Percentiles rank a stretch among this genome's conserved stretches.
Evolutionary conservation across 2,329 filamentous ascomycete species (phyloP).

Genomic region (Colletotrichum orchidophilum): DNA sequence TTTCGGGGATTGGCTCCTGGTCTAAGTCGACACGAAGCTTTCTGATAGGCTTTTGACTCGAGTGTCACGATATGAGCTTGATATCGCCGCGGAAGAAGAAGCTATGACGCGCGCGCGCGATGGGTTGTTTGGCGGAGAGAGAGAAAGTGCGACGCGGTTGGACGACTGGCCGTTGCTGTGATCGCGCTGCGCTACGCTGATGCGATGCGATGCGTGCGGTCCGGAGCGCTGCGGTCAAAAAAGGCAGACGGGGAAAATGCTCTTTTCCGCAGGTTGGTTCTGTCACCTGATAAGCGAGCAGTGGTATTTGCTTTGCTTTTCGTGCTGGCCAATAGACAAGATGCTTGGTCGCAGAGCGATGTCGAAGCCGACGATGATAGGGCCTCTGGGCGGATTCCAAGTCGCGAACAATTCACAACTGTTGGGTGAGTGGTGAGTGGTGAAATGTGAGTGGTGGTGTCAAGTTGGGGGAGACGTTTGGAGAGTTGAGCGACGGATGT

Average conservation of each 20-base stretch:
- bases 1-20: conserved; percentile 15
- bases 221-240: conserved; percentile 9
- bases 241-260: conserved; percentile 28
- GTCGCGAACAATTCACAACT: conserved; percentile 43
- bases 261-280: conserved; percentile 52
- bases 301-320: conserved; percentile 15
- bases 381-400: conserved; percentile 44
- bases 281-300: conserved; percentile 61
- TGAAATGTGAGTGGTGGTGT: conserved; percentile 32
- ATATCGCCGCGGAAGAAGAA: conserved; percentile 27
- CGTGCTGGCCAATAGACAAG: conserved; percentile 56
- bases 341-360: conserved; percentile 42
- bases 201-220: conserved; percentile 17
- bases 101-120: conserved; percentile 27
- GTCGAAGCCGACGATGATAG: conserved; percentile 60
- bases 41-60: conserved; percentile 34
- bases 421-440: conserved; percentile 31
- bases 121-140: conserved; percentile 10
- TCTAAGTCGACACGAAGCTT: conserved; percentile 32
- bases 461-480: conserved; percentile 35
- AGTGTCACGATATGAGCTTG: conserved; percentile 33
- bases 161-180: conserved; percentile 38
- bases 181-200: conserved; percentile 10
- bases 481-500: conserved; percentile 40
- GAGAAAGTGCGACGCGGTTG: conserved; percentile 33